A percentile compares a stretch with the other conserved stretches of the same genome.
These are phyloP conservation scores for Xylariaceae sp. DNA, from an alignment of 2,329 filamentous ascomycete genomes.

Conservation along the genomic window DNA sequence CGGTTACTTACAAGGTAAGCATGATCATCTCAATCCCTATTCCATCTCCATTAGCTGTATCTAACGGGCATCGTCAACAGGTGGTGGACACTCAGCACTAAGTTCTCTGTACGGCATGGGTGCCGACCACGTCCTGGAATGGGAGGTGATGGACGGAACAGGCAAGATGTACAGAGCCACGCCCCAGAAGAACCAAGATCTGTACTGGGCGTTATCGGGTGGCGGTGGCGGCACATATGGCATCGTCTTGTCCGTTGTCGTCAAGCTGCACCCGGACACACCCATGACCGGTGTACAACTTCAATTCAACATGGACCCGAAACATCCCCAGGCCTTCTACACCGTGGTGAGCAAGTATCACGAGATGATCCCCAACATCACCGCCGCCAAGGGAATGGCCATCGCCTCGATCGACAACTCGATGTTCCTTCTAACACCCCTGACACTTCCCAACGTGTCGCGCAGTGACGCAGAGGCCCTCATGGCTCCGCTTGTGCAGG, in stretches of 20 bases:
- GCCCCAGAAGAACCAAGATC: constrained; percentile 38
- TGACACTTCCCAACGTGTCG: not conserved
- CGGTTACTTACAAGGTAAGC: constrained; percentile 28
- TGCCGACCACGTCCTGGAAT: constrained; percentile 46
- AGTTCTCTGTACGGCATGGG: constrained; percentile 45
- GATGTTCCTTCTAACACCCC: not conserved
- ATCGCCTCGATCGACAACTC: not conserved
- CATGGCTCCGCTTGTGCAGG: too few relatives aligned
- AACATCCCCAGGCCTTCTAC: too few relatives aligned
- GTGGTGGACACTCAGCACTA: constrained; percentile 51
- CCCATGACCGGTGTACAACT: not conserved
- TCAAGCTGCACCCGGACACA: constrained; percentile 33
- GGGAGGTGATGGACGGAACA: constrained; percentile 46
- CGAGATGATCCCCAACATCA: not conserved
- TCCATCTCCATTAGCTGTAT: too few relatives aligned
- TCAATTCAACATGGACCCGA: too few relatives aligned
- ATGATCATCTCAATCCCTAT: too few relatives aligned
- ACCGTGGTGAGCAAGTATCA: too few relatives aligned
- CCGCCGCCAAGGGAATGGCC: not conserved
- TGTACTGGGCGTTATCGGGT: constrained; percentile 49
- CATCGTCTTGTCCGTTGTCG: constrained; percentile 38
- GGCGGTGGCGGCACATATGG: constrained; percentile 43
- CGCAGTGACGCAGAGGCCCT: not conserved
- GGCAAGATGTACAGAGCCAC: constrained; percentile 40
- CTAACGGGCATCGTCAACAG: constrained; percentile 30